Evolutionary conservation across 495 filamentous ascomycete species (phyloP).

Genomic region (Xylaria flabelliformis): DNA sequence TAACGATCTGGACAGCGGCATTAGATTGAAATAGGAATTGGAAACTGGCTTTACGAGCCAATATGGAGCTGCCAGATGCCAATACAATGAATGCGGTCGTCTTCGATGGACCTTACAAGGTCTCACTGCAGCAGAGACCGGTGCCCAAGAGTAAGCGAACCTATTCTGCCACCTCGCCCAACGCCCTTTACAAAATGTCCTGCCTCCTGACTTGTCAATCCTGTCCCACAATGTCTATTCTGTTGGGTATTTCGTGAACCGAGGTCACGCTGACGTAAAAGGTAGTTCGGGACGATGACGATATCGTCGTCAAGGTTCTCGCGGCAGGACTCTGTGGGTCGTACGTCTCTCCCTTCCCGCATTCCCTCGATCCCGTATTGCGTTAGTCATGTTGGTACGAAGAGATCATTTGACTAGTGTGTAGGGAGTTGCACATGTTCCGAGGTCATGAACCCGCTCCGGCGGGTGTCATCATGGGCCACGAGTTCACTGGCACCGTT

Average conservation of each 20-base stretch:
- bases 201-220: conserved; percentile 35
- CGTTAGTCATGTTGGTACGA: conserved; percentile 20
- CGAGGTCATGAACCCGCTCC: conserved; percentile 73
- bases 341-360: conserved; percentile 54
- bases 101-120: conserved; percentile 68
- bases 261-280: conserved; percentile 21
- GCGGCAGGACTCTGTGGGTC: conserved; percentile 91
- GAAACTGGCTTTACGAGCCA: conserved; percentile 8
- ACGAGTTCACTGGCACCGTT: conserved; percentile 84
- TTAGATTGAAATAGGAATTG: conserved; percentile 8
- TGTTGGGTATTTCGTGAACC: background rate
- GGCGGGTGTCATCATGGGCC: conserved; percentile 64
- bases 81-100: conserved; percentile 71
- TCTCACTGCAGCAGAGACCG: conserved; percentile 68
- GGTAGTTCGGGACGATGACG: conserved; percentile 72
- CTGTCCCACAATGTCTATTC: background rate
- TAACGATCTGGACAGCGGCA: background rate
- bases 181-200: conserved; percentile 3
- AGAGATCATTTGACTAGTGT: conserved; percentile 16
- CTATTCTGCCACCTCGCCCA: background rate
- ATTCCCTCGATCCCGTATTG: conserved; percentile 2
- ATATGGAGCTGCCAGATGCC: conserved; percentile 34
- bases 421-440: conserved; percentile 88
- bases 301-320: conserved; percentile 84
- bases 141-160: conserved; percentile 58